These are phyloP conservation scores for Musa itinerans DNA, from an alignment of 176 grass and related monocot species.

Conservation along the genomic window DNA sequence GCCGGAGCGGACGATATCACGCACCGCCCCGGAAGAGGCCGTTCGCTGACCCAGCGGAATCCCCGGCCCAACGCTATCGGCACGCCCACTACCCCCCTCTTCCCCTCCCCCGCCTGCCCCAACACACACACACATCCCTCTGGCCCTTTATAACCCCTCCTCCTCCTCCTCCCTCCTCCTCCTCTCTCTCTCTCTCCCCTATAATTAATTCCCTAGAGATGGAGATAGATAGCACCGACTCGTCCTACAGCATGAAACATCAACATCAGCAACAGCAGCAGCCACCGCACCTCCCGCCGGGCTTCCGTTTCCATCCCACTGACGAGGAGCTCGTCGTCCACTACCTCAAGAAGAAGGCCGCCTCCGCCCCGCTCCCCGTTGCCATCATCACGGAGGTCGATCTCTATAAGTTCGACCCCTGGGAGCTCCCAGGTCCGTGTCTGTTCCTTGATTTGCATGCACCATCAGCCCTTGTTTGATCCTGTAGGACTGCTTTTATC, in stretches of 20 bases:
- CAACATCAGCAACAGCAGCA: neutral
- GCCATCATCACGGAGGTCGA: constrained; percentile 88
- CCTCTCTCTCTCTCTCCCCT: neutral
- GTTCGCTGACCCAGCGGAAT: too few species aligned
- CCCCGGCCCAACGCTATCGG: too few species aligned
- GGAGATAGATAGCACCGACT: constrained; percentile 57
- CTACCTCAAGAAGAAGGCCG: constrained; percentile 89
- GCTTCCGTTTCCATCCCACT: constrained; percentile 46
- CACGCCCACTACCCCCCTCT: too few species aligned
- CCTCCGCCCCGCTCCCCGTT: constrained; percentile 56
- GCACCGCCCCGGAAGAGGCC: too few species aligned
- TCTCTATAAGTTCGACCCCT: constrained; percentile 95
- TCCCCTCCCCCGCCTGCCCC: too few species aligned
- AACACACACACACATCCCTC: too few species aligned
- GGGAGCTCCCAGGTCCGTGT: constrained; percentile 77
- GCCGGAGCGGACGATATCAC: too few species aligned
- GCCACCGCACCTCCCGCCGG: constrained; percentile 17
- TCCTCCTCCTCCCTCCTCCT: too few species aligned
- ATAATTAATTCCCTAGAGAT: neutral
- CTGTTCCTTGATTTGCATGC: neutral
- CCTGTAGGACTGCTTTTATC: too few species aligned
- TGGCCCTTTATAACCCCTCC: too few species aligned
- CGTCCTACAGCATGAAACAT: constrained; percentile 43
- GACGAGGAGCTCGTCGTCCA: constrained; percentile 71
- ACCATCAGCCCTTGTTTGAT: too few species aligned